Conservation (phyloP, 106 monocot genomes). For the Dioscorea alata region DNA sequence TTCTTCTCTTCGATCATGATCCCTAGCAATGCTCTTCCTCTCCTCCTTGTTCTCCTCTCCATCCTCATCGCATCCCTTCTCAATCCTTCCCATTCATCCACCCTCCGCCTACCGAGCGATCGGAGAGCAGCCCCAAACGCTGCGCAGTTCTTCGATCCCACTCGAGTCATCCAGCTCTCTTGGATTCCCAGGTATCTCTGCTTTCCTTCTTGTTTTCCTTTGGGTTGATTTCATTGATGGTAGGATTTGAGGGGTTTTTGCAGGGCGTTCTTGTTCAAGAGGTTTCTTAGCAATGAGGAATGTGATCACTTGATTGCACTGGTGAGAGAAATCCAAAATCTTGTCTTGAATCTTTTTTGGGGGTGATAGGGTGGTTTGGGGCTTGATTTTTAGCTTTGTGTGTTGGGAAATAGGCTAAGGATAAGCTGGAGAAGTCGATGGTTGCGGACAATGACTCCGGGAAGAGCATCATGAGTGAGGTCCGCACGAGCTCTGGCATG, state of each 20-base stretch:
- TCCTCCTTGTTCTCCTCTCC: too few relatives aligned
- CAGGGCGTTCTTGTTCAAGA: conserved; percentile 4
- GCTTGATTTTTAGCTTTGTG: too few relatives aligned
- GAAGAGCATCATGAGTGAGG: conserved; percentile 67
- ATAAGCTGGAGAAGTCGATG: conserved; percentile 76
- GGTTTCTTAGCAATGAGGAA: conserved; percentile 4
- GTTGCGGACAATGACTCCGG: conserved; percentile 60
- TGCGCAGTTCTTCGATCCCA: background rate
- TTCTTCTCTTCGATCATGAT: too few relatives aligned
- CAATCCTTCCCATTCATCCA: too few relatives aligned
- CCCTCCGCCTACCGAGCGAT: too few relatives aligned
- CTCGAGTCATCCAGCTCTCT: background rate
- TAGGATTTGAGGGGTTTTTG: background rate
- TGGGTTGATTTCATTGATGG: background rate
- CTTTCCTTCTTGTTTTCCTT: background rate
- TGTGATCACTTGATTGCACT: conserved; percentile 2
- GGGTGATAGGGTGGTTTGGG: too few relatives aligned
- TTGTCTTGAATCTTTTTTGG: too few relatives aligned
- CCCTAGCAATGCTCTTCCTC: too few relatives aligned
- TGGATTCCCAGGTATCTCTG: background rate
- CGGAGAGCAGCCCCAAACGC: too few relatives aligned
- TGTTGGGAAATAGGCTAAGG: background rate
- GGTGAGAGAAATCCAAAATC: background rate
- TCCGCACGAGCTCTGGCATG: conserved; percentile 93
- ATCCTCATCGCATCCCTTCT: too few relatives aligned